These are phyloP conservation scores for Salix brachista DNA, from an alignment of 345 rosid genomes.

Conservation along the genomic window DNA sequence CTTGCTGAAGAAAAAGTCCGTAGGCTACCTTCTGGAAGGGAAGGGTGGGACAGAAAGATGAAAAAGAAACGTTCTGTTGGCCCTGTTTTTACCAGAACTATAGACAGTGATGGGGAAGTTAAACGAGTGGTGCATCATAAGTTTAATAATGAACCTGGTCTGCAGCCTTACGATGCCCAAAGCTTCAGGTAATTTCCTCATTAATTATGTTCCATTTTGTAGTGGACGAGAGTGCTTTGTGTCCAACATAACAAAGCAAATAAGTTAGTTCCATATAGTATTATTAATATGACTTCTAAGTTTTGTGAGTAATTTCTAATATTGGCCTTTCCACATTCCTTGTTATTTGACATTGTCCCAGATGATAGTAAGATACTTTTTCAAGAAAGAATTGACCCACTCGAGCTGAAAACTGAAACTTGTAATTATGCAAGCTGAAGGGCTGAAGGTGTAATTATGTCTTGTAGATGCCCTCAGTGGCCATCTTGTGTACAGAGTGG, in stretches of 20 bases:
- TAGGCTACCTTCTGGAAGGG: constrained; percentile 52
- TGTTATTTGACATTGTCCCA: neutral
- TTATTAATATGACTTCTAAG: neutral
- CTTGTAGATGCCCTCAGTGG: neutral
- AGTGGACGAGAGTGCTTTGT: neutral
- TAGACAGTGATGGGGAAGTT: constrained; percentile 41
- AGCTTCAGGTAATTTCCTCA: constrained; percentile 36
- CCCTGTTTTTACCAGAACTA: constrained; percentile 34
- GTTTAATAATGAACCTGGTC: constrained; percentile 34
- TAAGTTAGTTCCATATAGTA: neutral
- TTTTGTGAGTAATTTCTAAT: neutral
- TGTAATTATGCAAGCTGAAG: neutral
- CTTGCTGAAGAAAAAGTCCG: constrained; percentile 44
- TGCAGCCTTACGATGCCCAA: constrained; percentile 38
- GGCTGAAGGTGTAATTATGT: neutral
- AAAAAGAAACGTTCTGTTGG: constrained; percentile 53
- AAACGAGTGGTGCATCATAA: constrained; percentile 39
- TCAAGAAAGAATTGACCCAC: neutral
- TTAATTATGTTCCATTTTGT: neutral
- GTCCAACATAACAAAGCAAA: neutral
- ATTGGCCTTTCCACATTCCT: neutral
- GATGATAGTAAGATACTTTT: neutral
- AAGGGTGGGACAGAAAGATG: constrained; percentile 59
- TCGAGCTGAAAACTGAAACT: neutral
- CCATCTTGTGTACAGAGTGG: neutral